Base-by-base conservation (phyloP, 2,329 filamentous ascomycete species). In the Hansfordia pulvinata region DNA sequence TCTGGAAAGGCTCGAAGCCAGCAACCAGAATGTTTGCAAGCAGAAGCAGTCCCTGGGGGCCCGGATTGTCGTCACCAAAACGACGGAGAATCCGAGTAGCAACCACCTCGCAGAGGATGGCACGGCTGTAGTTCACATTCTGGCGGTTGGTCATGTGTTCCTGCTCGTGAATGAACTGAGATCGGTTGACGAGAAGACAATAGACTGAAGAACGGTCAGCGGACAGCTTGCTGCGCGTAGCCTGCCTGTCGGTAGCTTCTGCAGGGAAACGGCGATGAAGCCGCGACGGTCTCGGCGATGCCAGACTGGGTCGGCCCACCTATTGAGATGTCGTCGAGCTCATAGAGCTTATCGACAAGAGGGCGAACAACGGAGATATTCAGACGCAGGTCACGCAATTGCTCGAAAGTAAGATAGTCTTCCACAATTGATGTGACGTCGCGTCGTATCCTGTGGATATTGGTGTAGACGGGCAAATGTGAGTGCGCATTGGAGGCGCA, bases 1-100 rank as follows among this genome's bases (percentile, higher is more conserved):
- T 82, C 51, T 90, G 82, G 40, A 90, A 90, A 2, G 83, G 82
- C 41, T 85, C 77, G 41, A 92, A 90, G 10, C 80, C 79, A 10
- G 81, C 79, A 10, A 92, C 78, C 12, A 90, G 66, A 17, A 90
- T 77, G 39, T 86, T 80, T 5, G 82, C 73, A 5, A 90, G 62
- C 13, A 83, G 58, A 4, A 90, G 58, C 9, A 90, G 62, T 2
- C 81, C 80, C 15, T 74, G 62, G 1, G 72, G 60, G 5, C 78
- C 80, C 10, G 73, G 68, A 31, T 81, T 73, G 39, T 85, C 76
- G 52, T 90, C 82, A 38, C 81, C 76, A 41, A 82, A 85, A 27
- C 79, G 74, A 19, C 83, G 66, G 28, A 90, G 55, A 23, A 92
- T 76, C 32, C 82, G 75, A 31, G 73, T 78, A 7, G 83, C 83